A percentile compares a stretch with the other conserved stretches of the same genome.
These are phyloP conservation scores for Brasilioporus rufonigricans DNA, from an alignment of 768 basidiomycete genomes.

Conservation along the genomic window DNA sequence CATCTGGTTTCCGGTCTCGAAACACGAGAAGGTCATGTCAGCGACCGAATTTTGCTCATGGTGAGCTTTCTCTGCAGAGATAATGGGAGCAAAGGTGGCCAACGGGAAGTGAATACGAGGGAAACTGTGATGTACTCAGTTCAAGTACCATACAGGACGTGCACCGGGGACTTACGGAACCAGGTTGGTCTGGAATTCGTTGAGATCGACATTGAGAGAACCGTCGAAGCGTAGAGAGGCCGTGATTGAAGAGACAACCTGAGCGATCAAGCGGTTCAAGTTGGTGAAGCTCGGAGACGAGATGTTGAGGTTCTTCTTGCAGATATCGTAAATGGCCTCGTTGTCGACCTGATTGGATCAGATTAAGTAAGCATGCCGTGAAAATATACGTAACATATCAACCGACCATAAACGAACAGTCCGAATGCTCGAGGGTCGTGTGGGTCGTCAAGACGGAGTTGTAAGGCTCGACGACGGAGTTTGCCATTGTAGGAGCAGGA, in stretches of 20 bases:
- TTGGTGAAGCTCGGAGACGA: conserved; percentile 88
- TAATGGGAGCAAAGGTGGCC: conserved; percentile 92
- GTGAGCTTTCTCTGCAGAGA: conserved; percentile 90
- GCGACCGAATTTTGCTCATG: conserved; percentile 98
- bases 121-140: conserved; percentile 53
- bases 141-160: neutral
- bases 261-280: conserved; percentile 95
- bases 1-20: conserved; percentile 79
- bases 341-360: conserved; percentile 60
- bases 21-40: conserved; percentile 95
- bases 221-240: conserved; percentile 78
- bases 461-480: conserved; percentile 97
- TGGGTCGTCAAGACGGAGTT: conserved; percentile 97
- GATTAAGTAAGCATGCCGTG: conserved; percentile 1
- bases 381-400: conserved; percentile 6
- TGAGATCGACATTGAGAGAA: conserved; percentile 69
- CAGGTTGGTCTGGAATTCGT: conserved; percentile 99
- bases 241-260: conserved; percentile 97
- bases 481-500: conserved; percentile 89
- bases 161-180: conserved; percentile 69
- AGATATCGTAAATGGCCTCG: conserved; percentile 74
- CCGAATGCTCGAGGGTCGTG: conserved; percentile 97
- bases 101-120: conserved; percentile 98
- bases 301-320: conserved; percentile 90
- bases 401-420: conserved; percentile 97